phyloP scores from a whole-genome alignment of 2,329 filamentous ascomycete species.

The Xylaria sp. region DNA sequence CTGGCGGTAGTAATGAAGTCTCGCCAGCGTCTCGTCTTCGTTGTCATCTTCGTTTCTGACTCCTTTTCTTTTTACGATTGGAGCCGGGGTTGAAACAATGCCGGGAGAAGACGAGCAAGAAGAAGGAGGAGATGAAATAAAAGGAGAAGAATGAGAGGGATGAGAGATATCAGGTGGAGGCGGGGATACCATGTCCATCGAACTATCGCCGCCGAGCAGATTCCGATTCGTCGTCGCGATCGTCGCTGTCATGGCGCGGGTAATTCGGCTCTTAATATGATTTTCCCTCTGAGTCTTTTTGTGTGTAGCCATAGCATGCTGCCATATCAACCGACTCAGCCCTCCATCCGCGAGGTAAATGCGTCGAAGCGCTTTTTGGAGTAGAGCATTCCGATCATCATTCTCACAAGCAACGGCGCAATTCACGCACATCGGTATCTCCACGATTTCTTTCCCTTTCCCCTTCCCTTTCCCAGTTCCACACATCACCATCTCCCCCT shows the following conservation, averaged over 20 bases:
- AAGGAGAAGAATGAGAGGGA: background rate
- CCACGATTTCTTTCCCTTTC: constrained; percentile 45
- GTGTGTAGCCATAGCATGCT: too few relatives aligned
- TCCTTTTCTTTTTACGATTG: background rate
- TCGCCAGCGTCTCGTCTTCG: constrained; percentile 22
- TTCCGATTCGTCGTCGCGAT: background rate
- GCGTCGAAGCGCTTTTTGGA: constrained; percentile 49
- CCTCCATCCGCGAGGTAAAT: constrained; percentile 54
- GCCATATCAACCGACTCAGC: constrained; percentile 43
- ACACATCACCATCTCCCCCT: constrained; percentile 17
- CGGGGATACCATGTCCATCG: constrained; percentile 8
- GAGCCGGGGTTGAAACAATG: too few relatives aligned
- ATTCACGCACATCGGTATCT: constrained; percentile 56
- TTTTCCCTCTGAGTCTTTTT: constrained; percentile 45
- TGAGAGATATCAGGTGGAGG: background rate
- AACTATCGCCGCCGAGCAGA: constrained; percentile 29
- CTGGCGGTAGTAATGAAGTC: constrained; percentile 23
- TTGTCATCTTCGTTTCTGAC: background rate
- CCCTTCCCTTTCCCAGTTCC: constrained; percentile 2
- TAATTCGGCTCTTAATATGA: constrained; percentile 12
- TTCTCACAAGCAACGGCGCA: constrained; percentile 51
- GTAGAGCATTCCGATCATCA: constrained; percentile 40
- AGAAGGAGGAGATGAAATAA: background rate
- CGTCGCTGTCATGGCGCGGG: background rate
- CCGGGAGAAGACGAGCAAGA: too few relatives aligned